Percentiles rank a stretch among this genome's conserved stretches.
phyloP scores from a whole-genome alignment of 2,329 filamentous ascomycete genomes.

The Fusarium beomiforme region DNA sequence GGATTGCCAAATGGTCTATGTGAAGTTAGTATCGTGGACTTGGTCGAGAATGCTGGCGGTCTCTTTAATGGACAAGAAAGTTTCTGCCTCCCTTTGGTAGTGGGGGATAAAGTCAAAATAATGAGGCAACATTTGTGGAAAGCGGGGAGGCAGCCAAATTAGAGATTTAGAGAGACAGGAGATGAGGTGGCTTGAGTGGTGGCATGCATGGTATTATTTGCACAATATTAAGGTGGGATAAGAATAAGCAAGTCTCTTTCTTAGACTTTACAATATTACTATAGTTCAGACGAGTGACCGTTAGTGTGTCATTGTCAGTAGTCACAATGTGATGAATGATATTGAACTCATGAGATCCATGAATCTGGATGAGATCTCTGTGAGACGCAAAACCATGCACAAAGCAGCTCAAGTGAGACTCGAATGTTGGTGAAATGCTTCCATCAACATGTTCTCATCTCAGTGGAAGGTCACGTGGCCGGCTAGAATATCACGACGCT shows the following conservation, averaged over 20 bases:
- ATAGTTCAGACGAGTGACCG: not conserved
- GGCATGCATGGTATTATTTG: not conserved
- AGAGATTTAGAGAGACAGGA: slow-evolving; percentile 3
- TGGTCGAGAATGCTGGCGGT: slow-evolving; percentile 11
- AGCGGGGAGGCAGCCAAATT: slow-evolving; percentile 18
- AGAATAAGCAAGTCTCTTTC: slow-evolving; percentile 8
- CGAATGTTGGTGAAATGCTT: not conserved
- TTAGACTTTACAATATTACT: not conserved
- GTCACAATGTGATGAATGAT: not conserved
- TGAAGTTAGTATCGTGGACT: not conserved
- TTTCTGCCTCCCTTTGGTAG: slow-evolving; percentile 31
- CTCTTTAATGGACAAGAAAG: not conserved
- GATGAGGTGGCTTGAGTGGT: slow-evolving; percentile 29
- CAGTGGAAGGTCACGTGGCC: slow-evolving; percentile 30
- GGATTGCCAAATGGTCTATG: not conserved
- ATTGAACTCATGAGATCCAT: not conserved
- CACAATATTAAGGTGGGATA: not conserved
- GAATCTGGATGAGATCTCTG: not conserved
- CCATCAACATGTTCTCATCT: not conserved
- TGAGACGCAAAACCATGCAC: not conserved
- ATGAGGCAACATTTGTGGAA: slow-evolving; percentile 19
- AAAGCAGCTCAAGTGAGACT: not conserved
- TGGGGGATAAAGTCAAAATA: slow-evolving; percentile 10
- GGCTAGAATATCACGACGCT: slow-evolving; percentile 33
- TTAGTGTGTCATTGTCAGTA: not conserved